Base-by-base conservation (phyloP, 805 yeast species). In the Metschnikowia santaceciliae region DNA sequence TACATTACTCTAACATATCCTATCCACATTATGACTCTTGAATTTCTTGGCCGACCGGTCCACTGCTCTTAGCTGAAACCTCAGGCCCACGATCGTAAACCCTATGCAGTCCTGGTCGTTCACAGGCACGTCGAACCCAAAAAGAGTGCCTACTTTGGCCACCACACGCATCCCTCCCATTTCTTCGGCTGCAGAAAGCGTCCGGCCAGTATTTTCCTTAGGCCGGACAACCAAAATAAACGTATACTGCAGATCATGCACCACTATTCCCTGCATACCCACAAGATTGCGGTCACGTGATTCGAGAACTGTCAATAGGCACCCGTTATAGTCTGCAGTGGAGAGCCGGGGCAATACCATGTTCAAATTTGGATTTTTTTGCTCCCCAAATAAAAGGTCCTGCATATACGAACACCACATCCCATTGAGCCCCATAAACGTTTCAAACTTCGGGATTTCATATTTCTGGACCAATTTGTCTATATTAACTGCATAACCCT, bases 41-140 rank as follows among this genome's bases (percentile, higher is more conserved):
- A 90, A 90, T 71, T 91, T 90, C 60, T 87, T 81, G 22, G 85
- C 88, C 0, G 96, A 82, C 51, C 98, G 75, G 59, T 91, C 97
- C 8, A 81, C 81, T 39, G 91, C 76, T 64, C 95, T 77, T 53
- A 84, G 79, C 53, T 83, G 81, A 57, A 91, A 79, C 52, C 97
- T 72, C 40, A 90, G 85, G 1, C 98, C 98, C 8, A 90, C 67
- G 7, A 89, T 77, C 13, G 84, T 78, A 63, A 88, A 87, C 17
- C 77, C 79, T 14, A 83, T 57, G 20, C 70, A 68, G 26, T 65
- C 64, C 2, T 62, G 61, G 1, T 74, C 74, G 0, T 64, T 74
- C 2, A 68, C 69, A 2, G 56, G 59, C 13, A 74, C 65, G 50
- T 67, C 78, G 52, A 88, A 74, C 37, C 69, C 72, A 66, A 91